Base-by-base conservation (phyloP, 768 basidiomycete genomes). In the Lactarius vividus region DNA sequence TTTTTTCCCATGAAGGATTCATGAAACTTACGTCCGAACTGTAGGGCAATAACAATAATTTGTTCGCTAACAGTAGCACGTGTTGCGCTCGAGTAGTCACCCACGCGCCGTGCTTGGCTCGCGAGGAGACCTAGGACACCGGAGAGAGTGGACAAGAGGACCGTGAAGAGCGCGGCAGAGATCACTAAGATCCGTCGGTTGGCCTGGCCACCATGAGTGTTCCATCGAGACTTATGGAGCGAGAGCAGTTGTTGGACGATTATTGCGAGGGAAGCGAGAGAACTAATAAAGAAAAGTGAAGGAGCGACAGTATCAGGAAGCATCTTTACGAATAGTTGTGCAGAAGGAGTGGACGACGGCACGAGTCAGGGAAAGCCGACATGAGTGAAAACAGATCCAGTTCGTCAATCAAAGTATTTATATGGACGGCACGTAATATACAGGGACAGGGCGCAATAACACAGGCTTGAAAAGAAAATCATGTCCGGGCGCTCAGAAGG, bases 231-330 rank as follows among this genome's bases (percentile, higher is more conserved):
- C 52, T 63, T 63, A 53, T 49, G 52, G 16, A 67, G 61, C 16
- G 28, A 37, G 11, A 35, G 52, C 52, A 63, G 20, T 59, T 67
- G 66, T 28, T 46, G 11, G 20, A 11, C 15, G 16, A 63, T 46
- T 61, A 63, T 39, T 26, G 63, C 15, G 28, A 67, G 42, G 18
- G 61, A 67, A 1, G 46, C 62, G 23, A 63, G 26, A 54, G 66
- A 42, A 28, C 18, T 55, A 23, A 67, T 63, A 58, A 67, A 63
- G 54, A 67, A 67, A 37, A 67, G 53, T 0, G 52, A 67, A 63
- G 66, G 66, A 67, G 66, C 61, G 66, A 28, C 62, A 26, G 57
- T 44, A 20, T 63, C 33, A 52, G 57, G 53, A 33, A 39, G 42
- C 61, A 63, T 67, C 9, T 40, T 35, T 42, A 54, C 53, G 49